These are phyloP conservation scores for Apocynum venetum DNA, from an alignment of 257 asterid species.

Conservation along the genomic window DNA sequence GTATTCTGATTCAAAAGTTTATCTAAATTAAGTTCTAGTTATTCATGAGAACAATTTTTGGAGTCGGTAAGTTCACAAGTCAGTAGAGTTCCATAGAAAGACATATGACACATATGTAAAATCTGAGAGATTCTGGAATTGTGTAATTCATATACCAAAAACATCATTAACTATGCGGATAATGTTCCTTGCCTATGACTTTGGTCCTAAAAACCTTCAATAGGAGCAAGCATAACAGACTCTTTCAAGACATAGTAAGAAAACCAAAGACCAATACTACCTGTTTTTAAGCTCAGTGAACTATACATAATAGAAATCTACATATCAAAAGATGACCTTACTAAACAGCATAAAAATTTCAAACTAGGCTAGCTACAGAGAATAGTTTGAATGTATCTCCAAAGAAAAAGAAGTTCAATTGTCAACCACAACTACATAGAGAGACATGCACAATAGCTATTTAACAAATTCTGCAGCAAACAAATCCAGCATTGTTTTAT, in stretches of 20 bases:
- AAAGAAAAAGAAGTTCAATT: background rate
- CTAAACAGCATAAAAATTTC: too few species aligned
- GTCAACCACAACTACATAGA: background rate
- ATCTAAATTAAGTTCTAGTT: background rate
- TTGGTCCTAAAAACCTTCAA: background rate
- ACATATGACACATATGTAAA: background rate
- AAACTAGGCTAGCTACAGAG: background rate
- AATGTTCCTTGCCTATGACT: background rate
- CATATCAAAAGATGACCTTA: background rate
- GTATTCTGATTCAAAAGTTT: background rate
- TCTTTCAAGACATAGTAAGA: background rate
- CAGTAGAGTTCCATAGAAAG: background rate
- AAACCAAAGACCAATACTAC: background rate
- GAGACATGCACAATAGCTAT: background rate
- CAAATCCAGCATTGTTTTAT: background rate
- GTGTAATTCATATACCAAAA: background rate
- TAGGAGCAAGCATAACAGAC: background rate
- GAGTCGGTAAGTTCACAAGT: background rate
- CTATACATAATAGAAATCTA: background rate
- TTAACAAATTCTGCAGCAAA: background rate
- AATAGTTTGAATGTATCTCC: background rate
- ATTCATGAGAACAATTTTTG: background rate
- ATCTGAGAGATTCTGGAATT: background rate
- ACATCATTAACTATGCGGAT: background rate
- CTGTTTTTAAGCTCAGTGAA: background rate